These are phyloP conservation scores for Fusarium sp. DNA, from an alignment of 2,329 filamentous ascomycete species.

Conservation along the genomic window DNA sequence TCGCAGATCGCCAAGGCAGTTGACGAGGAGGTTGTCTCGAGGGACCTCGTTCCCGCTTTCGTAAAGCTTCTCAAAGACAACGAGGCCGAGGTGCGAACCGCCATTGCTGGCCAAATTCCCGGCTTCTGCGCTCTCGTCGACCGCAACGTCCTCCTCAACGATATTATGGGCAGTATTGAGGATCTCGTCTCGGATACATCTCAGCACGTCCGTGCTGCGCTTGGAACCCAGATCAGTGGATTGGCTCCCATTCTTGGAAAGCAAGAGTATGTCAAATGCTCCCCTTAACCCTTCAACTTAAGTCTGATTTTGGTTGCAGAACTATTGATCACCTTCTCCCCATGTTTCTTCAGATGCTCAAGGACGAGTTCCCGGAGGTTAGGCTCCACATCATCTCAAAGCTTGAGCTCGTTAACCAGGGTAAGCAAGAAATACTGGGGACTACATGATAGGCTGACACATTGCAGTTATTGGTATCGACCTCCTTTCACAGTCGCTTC, in stretches of 20 bases:
- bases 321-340: slow-evolving; percentile 96
- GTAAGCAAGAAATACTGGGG: slow-evolving; percentile 60
- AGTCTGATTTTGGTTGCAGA: slow-evolving; percentile 59
- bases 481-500: slow-evolving; percentile 92
- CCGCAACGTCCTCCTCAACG: slow-evolving; percentile 86
- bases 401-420: slow-evolving; percentile 96
- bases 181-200: slow-evolving; percentile 96
- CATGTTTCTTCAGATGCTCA: slow-evolving; percentile 99
- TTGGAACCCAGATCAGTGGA: slow-evolving; percentile 97
- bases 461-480: slow-evolving; percentile 93
- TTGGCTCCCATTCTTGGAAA: slow-evolving; percentile 97
- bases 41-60: slow-evolving; percentile 95
- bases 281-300: background rate
- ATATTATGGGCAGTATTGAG: slow-evolving; percentile 97
- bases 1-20: slow-evolving; percentile 94
- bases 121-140: slow-evolving; percentile 95
- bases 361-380: slow-evolving; percentile 98
- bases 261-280: slow-evolving; percentile 79
- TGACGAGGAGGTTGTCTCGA: slow-evolving; percentile 93
- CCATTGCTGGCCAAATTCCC: slow-evolving; percentile 96
- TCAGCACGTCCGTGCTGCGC: slow-evolving; percentile 94
- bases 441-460: slow-evolving; percentile 36
- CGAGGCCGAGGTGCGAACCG: slow-evolving; percentile 96
- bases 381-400: slow-evolving; percentile 99
- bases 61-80: slow-evolving; percentile 98